Conservation (phyloP, 257 asterid species). For the Solanum verrucosum region DNA sequence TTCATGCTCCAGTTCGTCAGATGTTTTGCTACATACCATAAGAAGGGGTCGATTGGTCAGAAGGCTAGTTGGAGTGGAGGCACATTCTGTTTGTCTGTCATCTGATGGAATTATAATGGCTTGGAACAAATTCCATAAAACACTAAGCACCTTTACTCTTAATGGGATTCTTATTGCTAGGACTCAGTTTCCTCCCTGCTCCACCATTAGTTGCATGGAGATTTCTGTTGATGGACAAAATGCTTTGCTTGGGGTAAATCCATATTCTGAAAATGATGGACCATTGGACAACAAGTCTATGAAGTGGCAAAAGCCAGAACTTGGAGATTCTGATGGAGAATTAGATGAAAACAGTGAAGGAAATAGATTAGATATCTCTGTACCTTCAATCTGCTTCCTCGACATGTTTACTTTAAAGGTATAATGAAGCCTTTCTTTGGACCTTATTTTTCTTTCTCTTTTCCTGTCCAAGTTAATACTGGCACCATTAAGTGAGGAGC, state of each 20-base stretch:
- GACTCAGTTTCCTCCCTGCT: slow-evolving; percentile 48
- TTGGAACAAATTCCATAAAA: slow-evolving; percentile 57
- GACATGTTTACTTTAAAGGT: slow-evolving; percentile 78
- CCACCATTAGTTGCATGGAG: slow-evolving; percentile 74
- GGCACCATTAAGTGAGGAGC: background rate
- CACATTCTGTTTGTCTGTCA: slow-evolving; percentile 76
- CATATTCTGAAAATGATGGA: slow-evolving; percentile 46
- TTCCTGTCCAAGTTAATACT: background rate
- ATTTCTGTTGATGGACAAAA: slow-evolving; percentile 72
- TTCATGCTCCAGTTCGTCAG: slow-evolving; percentile 75
- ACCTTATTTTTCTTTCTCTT: background rate
- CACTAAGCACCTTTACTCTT: slow-evolving; percentile 62
- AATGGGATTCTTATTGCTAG: slow-evolving; percentile 65
- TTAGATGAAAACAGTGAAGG: slow-evolving; percentile 20
- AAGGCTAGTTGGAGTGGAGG: slow-evolving; percentile 69
- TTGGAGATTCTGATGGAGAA: slow-evolving; percentile 26
- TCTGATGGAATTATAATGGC: slow-evolving; percentile 67
- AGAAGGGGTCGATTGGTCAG: slow-evolving; percentile 79
- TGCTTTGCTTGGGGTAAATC: slow-evolving; percentile 78
- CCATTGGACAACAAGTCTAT: slow-evolving; percentile 14
- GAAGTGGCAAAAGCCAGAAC: slow-evolving; percentile 11
- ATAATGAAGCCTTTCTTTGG: background rate
- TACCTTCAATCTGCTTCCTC: slow-evolving; percentile 84
- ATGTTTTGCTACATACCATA: slow-evolving; percentile 73
- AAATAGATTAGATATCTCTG: slow-evolving; percentile 32